Evolutionary conservation across 2,329 filamentous ascomycete species (phyloP).

Genomic region (Penicillium aurantiogriseum): DNA sequence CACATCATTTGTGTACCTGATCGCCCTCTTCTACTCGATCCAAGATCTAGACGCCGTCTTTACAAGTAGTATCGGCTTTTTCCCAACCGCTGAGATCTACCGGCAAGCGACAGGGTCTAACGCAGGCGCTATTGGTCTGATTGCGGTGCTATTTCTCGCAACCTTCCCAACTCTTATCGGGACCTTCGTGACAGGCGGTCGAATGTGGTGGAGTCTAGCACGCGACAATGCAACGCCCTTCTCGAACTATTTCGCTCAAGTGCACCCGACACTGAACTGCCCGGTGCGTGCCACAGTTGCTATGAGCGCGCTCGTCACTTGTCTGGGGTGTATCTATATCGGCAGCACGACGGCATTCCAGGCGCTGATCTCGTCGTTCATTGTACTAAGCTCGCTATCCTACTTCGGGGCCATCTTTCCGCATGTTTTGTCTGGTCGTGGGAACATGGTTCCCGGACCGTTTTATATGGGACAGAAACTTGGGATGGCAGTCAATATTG

Average conservation of each 20-base stretch:
- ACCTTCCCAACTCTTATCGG: conserved; percentile 54
- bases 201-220: conserved; percentile 61
- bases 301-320: conserved; percentile 51
- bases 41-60: conserved; percentile 53
- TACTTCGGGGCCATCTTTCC: conserved; percentile 65
- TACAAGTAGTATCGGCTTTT: conserved; percentile 44
- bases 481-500: conserved; percentile 53
- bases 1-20: conserved; percentile 49
- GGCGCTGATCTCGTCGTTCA: conserved; percentile 62
- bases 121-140: conserved; percentile 52
- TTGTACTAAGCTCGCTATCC: conserved; percentile 55
- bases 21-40: conserved; percentile 41
- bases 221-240: conserved; percentile 59
- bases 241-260: conserved; percentile 46
- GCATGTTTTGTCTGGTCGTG: conserved; percentile 50
- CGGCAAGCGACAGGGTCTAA: conserved; percentile 55
- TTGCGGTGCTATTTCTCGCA: conserved; percentile 55
- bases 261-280: conserved; percentile 49
- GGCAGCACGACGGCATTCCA: conserved; percentile 66
- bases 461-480: conserved; percentile 54
- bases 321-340: conserved; percentile 64
- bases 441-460: conserved; percentile 54
- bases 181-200: conserved; percentile 55
- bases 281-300: conserved; percentile 58
- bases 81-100: conserved; percentile 68